These are phyloP conservation scores for Nemania serpens DNA, from an alignment of 2,329 filamentous ascomycete species.

Conservation along the genomic window DNA sequence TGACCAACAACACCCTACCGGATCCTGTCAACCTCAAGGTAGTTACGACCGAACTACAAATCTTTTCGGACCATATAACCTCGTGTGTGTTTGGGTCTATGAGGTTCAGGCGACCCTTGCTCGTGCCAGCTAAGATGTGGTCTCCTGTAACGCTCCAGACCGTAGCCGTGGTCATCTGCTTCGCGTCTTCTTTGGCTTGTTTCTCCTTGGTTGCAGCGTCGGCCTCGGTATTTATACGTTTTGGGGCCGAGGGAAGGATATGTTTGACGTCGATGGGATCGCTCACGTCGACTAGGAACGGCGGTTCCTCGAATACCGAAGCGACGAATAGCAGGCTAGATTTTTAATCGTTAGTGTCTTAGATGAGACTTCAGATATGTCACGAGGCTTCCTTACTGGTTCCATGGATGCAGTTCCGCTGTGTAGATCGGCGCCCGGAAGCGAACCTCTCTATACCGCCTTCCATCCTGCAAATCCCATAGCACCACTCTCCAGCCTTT, in stretches of 20 bases:
- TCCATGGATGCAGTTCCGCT: constrained; percentile 89
- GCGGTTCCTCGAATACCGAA: constrained; percentile 91
- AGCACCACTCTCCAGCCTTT: constrained; percentile 97
- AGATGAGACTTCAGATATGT: background rate
- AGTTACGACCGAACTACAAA: constrained; percentile 86
- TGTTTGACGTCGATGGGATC: constrained; percentile 73
- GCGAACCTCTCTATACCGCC: constrained; percentile 79
- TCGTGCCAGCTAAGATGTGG: constrained; percentile 90
- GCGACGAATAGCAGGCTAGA: constrained; percentile 82
- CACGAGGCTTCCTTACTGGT: constrained; percentile 64
- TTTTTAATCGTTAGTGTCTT: constrained; percentile 3
- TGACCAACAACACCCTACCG: constrained; percentile 86
- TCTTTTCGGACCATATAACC: constrained; percentile 86
- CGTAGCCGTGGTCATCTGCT: constrained; percentile 91
- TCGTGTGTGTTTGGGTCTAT: constrained; percentile 81
- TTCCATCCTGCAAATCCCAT: constrained; percentile 80
- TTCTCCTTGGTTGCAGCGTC: constrained; percentile 78
- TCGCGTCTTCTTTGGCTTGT: constrained; percentile 87
- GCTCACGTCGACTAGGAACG: constrained; percentile 82
- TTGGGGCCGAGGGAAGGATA: constrained; percentile 79
- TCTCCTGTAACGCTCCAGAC: constrained; percentile 85
- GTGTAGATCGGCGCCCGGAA: constrained; percentile 95
- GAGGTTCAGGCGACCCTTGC: constrained; percentile 94
- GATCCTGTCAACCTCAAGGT: constrained; percentile 83
- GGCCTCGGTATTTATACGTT: constrained; percentile 70